These are phyloP conservation scores for Echium plantagineum DNA, from an alignment of 257 asterid species.

Conservation along the genomic window DNA sequence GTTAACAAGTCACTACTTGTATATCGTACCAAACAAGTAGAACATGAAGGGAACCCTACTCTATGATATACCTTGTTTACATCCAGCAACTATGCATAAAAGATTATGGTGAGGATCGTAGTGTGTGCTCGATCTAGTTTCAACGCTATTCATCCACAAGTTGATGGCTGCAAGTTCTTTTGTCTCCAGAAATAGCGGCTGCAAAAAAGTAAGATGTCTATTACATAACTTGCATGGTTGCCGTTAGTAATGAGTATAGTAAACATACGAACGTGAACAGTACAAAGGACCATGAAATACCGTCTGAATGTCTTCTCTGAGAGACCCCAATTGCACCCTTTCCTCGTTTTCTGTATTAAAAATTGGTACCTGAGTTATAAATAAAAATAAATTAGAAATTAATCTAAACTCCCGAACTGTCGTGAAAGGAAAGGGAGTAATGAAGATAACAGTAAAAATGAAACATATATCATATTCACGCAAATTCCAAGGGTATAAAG, in stretches of 20 bases:
- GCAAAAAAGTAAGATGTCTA: slow-evolving; percentile 17
- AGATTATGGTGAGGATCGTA: slow-evolving; percentile 92
- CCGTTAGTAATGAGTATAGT: slow-evolving; percentile 1
- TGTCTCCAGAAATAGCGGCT: slow-evolving; percentile 69
- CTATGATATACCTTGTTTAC: slow-evolving; percentile 51
- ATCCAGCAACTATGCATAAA: slow-evolving; percentile 61
- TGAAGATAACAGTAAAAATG: background rate
- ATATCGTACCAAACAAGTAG: background rate
- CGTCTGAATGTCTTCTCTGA: slow-evolving; percentile 61
- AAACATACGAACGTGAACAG: slow-evolving; percentile 5
- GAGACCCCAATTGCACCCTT: slow-evolving; percentile 57
- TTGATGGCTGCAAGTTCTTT: slow-evolving; percentile 59
- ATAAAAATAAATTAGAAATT: background rate
- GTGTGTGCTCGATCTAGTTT: slow-evolving; percentile 85
- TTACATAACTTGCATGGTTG: background rate
- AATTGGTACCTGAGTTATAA: slow-evolving; percentile 60
- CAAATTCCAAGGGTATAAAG: background rate
- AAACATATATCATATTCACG: background rate
- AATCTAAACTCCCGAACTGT: background rate
- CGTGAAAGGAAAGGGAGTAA: background rate
- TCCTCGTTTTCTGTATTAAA: slow-evolving; percentile 55
- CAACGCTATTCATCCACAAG: slow-evolving; percentile 86
- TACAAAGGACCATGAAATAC: slow-evolving; percentile 24
- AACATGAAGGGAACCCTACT: background rate
- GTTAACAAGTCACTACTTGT: too few relatives aligned